Base-by-base conservation (phyloP, 179 eudicot genomes). In the Gypsophila paniculata region DNA sequence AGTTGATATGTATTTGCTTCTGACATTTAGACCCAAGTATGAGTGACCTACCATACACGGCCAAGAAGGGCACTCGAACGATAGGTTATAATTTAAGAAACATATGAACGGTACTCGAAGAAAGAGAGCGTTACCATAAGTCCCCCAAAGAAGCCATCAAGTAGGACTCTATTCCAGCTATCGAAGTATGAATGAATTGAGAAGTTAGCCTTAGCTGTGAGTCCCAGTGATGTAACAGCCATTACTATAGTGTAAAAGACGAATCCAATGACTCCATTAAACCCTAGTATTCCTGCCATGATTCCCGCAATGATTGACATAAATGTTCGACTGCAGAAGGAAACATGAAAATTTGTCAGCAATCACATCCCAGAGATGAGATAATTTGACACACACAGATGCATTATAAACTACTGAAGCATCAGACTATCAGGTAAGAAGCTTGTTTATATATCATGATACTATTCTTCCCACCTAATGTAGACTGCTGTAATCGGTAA, bases 61-160 rank as follows among this genome's bases (percentile, higher is more conserved):
- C 34, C 34, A 29, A 29, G 34, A 29, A 61, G 14, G 23, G 52
- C 18, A 19, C 10, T 2, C 19, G 23, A 19, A 69, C 5, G 11
- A 64, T 39, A 29, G 34, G 4, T 29, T 1, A 29, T 29, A 14
- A 21, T 46, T 2, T 36, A 21, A 36, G 19, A 14, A 25, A 58
- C 26, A 69, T 8, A 34, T 29, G 52, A 42, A 60, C 0, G 54
- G 39, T 0, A 46, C 11, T 17, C 1, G 44, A 58, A 66, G 18
- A 58, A 12, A 26, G 63, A 80, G 75, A 78, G 68, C 18, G 3
- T 48, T 92, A 92, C 97, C 99, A 92, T 70, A 68, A 95, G 96
- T 57, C 99, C 98, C 15, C 98, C 95, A 38, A 88, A 73, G 72
- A 95, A 87, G 77, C 99, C 99, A 71, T 95, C 98, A 71, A 92